These are phyloP conservation scores for Vanrija sp. DNA, from an alignment of 1,284 basidiomycete species.

Conservation along the genomic window DNA sequence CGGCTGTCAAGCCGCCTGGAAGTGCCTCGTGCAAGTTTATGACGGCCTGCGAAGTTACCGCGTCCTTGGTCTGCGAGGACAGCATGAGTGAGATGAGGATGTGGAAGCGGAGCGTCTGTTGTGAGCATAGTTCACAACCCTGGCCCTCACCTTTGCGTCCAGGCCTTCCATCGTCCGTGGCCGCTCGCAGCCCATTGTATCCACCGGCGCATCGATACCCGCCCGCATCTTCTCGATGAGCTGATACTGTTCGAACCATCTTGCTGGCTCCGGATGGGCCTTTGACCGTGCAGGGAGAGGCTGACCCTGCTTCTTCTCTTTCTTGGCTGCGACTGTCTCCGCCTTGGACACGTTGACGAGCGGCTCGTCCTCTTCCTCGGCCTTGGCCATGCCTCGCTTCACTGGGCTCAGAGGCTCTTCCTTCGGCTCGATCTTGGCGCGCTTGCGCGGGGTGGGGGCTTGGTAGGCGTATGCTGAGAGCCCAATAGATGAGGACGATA, in stretches of 20 bases:
- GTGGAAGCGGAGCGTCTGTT: constrained; percentile 70
- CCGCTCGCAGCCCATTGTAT: constrained; percentile 63
- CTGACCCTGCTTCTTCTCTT: constrained; percentile 46
- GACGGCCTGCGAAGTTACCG: constrained; percentile 81
- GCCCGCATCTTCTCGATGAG: constrained; percentile 74
- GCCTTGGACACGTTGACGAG: background rate
- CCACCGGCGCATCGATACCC: constrained; percentile 72
- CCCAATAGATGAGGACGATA: constrained; percentile 4
- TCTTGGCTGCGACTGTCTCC: constrained; percentile 17
- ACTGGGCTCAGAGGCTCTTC: background rate
- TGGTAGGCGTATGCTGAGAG: constrained; percentile 21
- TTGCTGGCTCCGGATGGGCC: constrained; percentile 68
- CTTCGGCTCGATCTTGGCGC: constrained; percentile 10
- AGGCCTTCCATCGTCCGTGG: constrained; percentile 49
- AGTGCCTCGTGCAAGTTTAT: constrained; percentile 67
- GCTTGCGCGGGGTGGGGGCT: constrained; percentile 6
- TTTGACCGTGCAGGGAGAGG: constrained; percentile 53
- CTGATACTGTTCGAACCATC: constrained; percentile 71
- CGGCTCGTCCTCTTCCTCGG: background rate
- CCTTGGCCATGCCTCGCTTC: background rate
- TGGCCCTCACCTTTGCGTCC: constrained; percentile 60
- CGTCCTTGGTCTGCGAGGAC: constrained; percentile 88
- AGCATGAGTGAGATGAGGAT: constrained; percentile 92
- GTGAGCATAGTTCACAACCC: background rate
- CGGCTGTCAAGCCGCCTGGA: constrained; percentile 71